phyloP scores from a whole-genome alignment of 805 yeast genomes.

The Lipomyces mesembrius region DNA sequence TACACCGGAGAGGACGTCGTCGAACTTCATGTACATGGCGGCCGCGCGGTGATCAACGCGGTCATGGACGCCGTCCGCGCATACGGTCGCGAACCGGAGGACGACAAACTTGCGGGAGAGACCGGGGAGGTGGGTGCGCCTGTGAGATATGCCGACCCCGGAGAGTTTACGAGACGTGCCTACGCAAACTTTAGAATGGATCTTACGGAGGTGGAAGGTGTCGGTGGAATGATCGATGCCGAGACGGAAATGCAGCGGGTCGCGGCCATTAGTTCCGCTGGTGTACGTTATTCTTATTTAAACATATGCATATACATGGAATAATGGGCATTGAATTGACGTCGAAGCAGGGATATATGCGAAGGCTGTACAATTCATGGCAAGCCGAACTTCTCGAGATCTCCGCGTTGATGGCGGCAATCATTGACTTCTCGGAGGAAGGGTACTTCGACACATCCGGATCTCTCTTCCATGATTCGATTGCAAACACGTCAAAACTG shows the following conservation, averaged over 20 bases:
- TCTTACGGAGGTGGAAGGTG: constrained; percentile 88
- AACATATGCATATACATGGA: not conserved
- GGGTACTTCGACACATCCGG: constrained; percentile 67
- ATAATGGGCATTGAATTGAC: not conserved
- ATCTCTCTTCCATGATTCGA: constrained; percentile 58
- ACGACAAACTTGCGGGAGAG: constrained; percentile 1
- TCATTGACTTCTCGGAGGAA: constrained; percentile 95
- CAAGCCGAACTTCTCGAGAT: constrained; percentile 64
- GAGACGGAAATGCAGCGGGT: constrained; percentile 88
- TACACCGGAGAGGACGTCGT: constrained; percentile 92
- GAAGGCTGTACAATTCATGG: constrained; percentile 64
- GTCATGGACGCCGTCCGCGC: constrained; percentile 63
- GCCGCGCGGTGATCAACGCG: constrained; percentile 76
- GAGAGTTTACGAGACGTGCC: constrained; percentile 88
- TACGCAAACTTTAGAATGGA: constrained; percentile 84
- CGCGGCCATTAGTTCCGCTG: constrained; percentile 72
- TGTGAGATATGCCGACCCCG: constrained; percentile 84
- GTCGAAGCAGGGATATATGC: constrained; percentile 58
- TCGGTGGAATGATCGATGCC: constrained; percentile 85
- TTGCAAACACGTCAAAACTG: constrained; percentile 50
- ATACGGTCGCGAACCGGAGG: constrained; percentile 40
- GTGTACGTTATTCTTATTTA: constrained; percentile 35
- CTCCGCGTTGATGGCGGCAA: constrained; percentile 79
- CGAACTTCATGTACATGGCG: constrained; percentile 94
- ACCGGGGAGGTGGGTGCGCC: constrained; percentile 21